Conservation (phyloP, 1,284 basidiomycete species). For the Schizophyllum amplum region DNA sequence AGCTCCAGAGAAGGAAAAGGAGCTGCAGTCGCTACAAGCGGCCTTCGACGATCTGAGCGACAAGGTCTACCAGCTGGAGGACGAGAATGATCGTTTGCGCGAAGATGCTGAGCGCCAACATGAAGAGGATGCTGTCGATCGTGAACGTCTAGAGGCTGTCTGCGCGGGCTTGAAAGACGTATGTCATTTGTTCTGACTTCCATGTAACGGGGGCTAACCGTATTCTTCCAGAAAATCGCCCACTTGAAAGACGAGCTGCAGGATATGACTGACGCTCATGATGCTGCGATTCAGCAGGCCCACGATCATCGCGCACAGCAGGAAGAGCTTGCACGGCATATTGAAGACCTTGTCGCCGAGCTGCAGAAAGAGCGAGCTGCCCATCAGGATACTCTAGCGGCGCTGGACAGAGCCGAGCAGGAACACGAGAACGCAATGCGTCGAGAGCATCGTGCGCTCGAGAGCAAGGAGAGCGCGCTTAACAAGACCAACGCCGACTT, state of each 20-base stretch:
- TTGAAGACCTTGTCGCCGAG: constrained; percentile 67
- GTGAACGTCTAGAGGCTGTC: constrained; percentile 65
- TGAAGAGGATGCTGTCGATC: constrained; percentile 64
- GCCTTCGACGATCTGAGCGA: constrained; percentile 46
- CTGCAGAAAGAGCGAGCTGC: constrained; percentile 48
- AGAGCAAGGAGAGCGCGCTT: constrained; percentile 60
- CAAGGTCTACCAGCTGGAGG: constrained; percentile 45
- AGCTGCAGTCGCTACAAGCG: constrained; percentile 50
- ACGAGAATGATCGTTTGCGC: constrained; percentile 45
- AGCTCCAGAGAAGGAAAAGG: constrained; percentile 64
- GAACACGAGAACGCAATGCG: constrained; percentile 54
- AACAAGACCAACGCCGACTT: constrained; percentile 56
- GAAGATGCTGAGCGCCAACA: constrained; percentile 26
- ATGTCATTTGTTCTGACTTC: constrained; percentile 1
- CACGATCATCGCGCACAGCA: constrained; percentile 55
- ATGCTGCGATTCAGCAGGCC: constrained; percentile 50
- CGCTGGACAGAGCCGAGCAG: constrained; percentile 40
- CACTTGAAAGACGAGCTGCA: constrained; percentile 54
- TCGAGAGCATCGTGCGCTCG: constrained; percentile 49
- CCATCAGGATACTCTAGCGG: constrained; percentile 44
- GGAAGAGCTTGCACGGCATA: constrained; percentile 68
- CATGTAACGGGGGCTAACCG: constrained; percentile 2
- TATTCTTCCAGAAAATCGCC: constrained; percentile 49
- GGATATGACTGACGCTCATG: constrained; percentile 53
- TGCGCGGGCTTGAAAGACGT: constrained; percentile 76